Percentiles rank a stretch among this genome's conserved stretches.
These are phyloP conservation scores for Penicillium dipodomyicola DNA, from an alignment of 495 filamentous ascomycete species.

Conservation along the genomic window DNA sequence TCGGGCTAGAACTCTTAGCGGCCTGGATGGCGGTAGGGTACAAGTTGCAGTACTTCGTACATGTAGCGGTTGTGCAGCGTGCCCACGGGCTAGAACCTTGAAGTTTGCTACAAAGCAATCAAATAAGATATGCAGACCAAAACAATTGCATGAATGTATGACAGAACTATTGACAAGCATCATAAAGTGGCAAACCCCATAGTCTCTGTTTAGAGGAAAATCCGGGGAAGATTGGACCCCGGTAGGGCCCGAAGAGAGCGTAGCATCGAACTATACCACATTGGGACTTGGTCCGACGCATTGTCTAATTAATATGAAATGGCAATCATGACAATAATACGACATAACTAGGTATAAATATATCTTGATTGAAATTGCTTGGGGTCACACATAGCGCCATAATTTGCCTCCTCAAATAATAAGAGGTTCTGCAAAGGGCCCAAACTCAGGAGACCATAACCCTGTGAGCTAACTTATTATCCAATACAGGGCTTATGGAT, in stretches of 20 bases:
- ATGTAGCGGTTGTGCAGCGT: slow-evolving; percentile 8
- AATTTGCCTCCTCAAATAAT: background rate
- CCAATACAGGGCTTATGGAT: background rate
- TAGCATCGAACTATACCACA: slow-evolving; percentile 17
- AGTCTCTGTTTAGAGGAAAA: slow-evolving; percentile 2
- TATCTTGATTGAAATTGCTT: background rate
- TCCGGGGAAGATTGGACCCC: slow-evolving; percentile 17
- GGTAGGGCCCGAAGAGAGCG: slow-evolving; percentile 3
- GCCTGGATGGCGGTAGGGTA: background rate
- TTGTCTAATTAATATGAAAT: slow-evolving; percentile 4
- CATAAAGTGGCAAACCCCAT: background rate
- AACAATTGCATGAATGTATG: background rate
- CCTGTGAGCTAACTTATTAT: background rate
- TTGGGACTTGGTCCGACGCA: slow-evolving; percentile 11
- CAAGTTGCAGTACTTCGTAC: background rate
- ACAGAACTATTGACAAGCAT: background rate
- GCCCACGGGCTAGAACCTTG: background rate
- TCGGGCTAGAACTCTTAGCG: background rate
- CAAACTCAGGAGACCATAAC: slow-evolving; percentile 7
- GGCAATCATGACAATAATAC: too few species aligned
- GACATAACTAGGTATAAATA: too few species aligned
- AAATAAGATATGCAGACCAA: background rate
- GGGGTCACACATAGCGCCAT: slow-evolving; percentile 7
- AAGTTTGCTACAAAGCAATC: background rate
- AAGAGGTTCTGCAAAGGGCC: background rate